Evolutionary conservation across 805 yeast species (phyloP), one percentile per base, ranked within the genome.

Genomic region (Metschnikowia arizonensis): DNA sequence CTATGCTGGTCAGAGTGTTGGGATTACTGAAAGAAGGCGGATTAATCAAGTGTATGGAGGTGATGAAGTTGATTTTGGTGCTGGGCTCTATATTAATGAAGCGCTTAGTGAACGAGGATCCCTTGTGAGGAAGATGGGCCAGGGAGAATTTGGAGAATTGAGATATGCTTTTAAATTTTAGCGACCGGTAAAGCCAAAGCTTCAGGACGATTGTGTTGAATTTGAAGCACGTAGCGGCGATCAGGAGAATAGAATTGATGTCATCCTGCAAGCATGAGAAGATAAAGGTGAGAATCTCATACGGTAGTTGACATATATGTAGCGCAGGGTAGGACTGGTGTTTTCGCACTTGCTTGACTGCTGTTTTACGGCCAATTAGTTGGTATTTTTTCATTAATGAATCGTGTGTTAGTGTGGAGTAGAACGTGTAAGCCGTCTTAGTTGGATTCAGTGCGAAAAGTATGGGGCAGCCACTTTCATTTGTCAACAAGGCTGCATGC

Each of bases 261-360:
- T 61, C 59, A 7, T 47, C 47, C 3, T 46, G 50, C n/a, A 69
- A 52, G 35, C 57, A 48, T 9, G 52, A 48, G 23, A 74, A 60
- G 19, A 74, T 62, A 31, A 59, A 57, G n/a, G 63, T 46, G 2
- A 76, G 46, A 6, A 76, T 56, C 50, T 76, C 80, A n/a, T 57
- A 52, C 6, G 80, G 79, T 1, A 74, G 56, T 9, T 73, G 68
- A 45, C 64, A 57, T 2, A 75, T 30, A 32, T 73, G 73, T 10
- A 51, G 45, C 6, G 51, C 41, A 2, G 67, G 63, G 44, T 71
- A 71, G 7, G 39, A 8, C 14, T 30, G 35, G 9, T 12, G 33
- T 30, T 29, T 35, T 30, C 53, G 48, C 26, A 40, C 43, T 21
- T 36, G 35, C 36, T 44, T 37, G 4, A 60, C 50, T 2, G 54